These are phyloP conservation scores for Panicum hallii DNA, from an alignment of 202 grass and related monocot genomes.

Conservation along the genomic window DNA sequence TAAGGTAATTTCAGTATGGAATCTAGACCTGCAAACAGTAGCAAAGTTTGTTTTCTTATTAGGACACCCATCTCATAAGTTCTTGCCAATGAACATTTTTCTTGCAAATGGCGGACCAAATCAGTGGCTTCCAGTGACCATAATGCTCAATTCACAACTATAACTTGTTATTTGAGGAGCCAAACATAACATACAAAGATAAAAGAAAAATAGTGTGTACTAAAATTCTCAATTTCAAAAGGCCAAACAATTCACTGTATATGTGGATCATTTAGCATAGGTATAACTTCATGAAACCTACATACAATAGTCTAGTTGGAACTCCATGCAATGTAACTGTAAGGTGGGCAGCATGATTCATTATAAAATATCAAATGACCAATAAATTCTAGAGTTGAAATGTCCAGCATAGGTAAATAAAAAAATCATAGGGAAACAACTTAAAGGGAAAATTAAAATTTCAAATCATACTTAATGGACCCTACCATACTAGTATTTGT, in stretches of 20 bases:
- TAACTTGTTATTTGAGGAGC: constrained; percentile 4
- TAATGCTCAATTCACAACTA: constrained; percentile 10
- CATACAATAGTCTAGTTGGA: constrained; percentile 6
- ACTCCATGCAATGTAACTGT: background rate
- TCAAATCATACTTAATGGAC: background rate
- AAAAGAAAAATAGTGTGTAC: background rate
- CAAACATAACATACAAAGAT: constrained; percentile 19
- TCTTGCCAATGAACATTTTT: constrained; percentile 10
- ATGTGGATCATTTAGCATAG: constrained; percentile 6
- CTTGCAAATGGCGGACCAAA: constrained; percentile 23
- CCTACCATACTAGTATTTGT: constrained; percentile 29
- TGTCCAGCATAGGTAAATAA: background rate
- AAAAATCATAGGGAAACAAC: background rate
- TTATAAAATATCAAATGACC: background rate
- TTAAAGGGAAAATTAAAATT: constrained; percentile 20
- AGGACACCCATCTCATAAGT: constrained; percentile 24
- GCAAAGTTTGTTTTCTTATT: constrained; percentile 8
- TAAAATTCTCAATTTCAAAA: background rate
- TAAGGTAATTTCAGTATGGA: constrained; percentile 18
- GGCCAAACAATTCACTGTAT: background rate
- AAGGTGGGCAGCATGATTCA: background rate
- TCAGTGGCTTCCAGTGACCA: constrained; percentile 1
- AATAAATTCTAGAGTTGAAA: background rate
- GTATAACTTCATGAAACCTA: background rate
- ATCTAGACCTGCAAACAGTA: constrained; percentile 35